Evolutionary conservation across 2,329 filamentous ascomycete genomes (phyloP).

Genomic region (Aureobasidium sp.): DNA sequence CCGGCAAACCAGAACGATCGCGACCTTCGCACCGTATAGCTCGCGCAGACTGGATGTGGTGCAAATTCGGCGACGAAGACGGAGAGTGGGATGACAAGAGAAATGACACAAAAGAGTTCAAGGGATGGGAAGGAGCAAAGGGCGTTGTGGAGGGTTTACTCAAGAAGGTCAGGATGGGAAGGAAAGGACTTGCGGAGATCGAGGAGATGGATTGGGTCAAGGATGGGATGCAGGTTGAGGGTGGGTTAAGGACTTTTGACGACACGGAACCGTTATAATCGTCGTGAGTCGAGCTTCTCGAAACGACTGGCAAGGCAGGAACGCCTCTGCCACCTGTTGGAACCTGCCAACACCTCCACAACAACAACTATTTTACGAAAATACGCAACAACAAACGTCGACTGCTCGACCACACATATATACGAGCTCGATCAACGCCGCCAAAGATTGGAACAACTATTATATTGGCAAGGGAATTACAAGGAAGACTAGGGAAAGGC

Average conservation of each 20-base stretch:
- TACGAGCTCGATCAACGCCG: too few relatives aligned
- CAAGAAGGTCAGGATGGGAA: slow-evolving; percentile 65
- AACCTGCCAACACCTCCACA: too few relatives aligned
- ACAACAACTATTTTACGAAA: too few relatives aligned
- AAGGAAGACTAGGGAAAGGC: not conserved
- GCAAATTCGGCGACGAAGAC: slow-evolving; percentile 71
- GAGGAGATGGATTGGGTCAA: slow-evolving; percentile 66
- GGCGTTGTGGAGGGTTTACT: slow-evolving; percentile 78
- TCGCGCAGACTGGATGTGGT: slow-evolving; percentile 91
- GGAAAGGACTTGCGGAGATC: slow-evolving; percentile 69
- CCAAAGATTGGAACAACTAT: too few relatives aligned
- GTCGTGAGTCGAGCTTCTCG: not conserved
- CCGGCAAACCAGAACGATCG: slow-evolving; percentile 64
- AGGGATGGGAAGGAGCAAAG: slow-evolving; percentile 61
- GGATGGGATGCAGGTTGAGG: slow-evolving; percentile 60
- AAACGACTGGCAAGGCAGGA: too few relatives aligned
- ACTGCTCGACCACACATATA: too few relatives aligned
- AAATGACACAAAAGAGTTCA: slow-evolving; percentile 50
- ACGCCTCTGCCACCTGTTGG: too few relatives aligned
- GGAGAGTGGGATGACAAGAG: slow-evolving; percentile 85
- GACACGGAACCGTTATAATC: not conserved
- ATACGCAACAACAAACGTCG: too few relatives aligned
- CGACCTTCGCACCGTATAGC: slow-evolving; percentile 86
- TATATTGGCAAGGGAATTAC: too few relatives aligned
- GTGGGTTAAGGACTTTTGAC: slow-evolving; percentile 26